Evolutionary conservation across 2,329 filamentous ascomycete species (phyloP), one percentile per base, ranked within the genome.

Genomic region (Didymella pomorum): DNA sequence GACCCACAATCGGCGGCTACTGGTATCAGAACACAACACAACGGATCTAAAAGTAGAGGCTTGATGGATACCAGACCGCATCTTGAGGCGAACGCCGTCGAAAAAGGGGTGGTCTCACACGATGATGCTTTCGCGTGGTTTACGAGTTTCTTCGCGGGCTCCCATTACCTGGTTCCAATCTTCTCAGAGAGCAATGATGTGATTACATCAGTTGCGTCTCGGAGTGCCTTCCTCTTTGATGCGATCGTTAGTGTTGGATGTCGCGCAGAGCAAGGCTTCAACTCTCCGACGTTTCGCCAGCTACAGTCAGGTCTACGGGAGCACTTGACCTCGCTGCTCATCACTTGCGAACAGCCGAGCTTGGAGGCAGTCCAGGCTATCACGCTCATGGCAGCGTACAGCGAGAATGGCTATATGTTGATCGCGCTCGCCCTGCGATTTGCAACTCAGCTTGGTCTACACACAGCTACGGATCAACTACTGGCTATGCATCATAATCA

Each of bases 341-440:
- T 82, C 16, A 74, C 80, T 37, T 73, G 73, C 3, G 71, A 70
- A 2, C 57, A 77, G 2, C 76, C 76, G 12, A 76, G 73, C 8
- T 52, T 85, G 0, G 84, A 86, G 57, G 81, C 80, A 0, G 70
- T 86, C 0, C 83, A 86, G 55, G 82, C 83, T 3, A 72, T 86
- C 7, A 69, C 85, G 0, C 73, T 85, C 1, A 77, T 82, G 47
- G 82, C 83, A 0, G 83, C 81, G 53, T 86, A 85, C 60, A 81
- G 80, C 0, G 77, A 84, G 4, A 83, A 85, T 51, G 77, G 83
- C 0, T 83, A 81, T 8, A 65, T 85, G 0, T 71, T 86, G 0
- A 72, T 83, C 2, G 81, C 82, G 0, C 78, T 83, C 42, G 83
- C 83, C 1, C 77, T 81, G 4, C 75, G 81, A 35, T 82, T 85